Base-by-base conservation (phyloP, 306 rosid genomes). In the Phaseolus lunatus region DNA sequence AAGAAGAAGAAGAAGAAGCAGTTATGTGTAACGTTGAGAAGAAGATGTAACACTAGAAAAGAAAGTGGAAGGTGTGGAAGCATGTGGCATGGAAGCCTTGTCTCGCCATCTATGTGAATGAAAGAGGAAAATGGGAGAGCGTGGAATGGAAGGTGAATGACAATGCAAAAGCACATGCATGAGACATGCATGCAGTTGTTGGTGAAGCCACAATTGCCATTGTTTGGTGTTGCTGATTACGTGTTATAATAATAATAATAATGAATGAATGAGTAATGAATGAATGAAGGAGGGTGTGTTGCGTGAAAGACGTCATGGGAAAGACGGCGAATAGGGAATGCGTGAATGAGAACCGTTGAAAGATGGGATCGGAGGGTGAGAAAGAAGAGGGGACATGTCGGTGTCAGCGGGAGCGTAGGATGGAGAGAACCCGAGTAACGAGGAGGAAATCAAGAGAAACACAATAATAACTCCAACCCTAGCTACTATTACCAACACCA, bases 321-420 rank as follows among this genome's bases (percentile, higher is more conserved):
- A 84, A 88, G 88, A 86, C 87, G 89, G 84, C 87, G 85, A 86
- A 86, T 72, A 61, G 73, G 81, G 87, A 77, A 84, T 41, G 61
- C 0, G 23, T 2, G 5, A 20, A 84, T 75, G 69, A 1, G 2
- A n/a, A 22, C 68, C 89, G 79, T 88, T 62, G 56, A 43, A 6
- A 22, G 0, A 0, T 0, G 5, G 0, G 3, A 86, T 81, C 80
- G 2, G 44, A 80, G 18, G 72, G 2, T 12, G 9, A 12, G 41
- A 23, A 14, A 1, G 33, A 5, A 23, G 43, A 82, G 22, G 75
- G 75, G 73, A 77, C 53, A 83, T 83, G 87, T 83, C 69, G 82
- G 84, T 78, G 87, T 86, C 87, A 84, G 87, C 86, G 89, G 87
- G 82, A 86, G 89, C 85, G 85, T 81, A 81, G 89, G 84, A 70